Evolutionary conservation across 768 basidiomycete genomes (phyloP).

Genomic region (Coprinopsis marcescibilis): DNA sequence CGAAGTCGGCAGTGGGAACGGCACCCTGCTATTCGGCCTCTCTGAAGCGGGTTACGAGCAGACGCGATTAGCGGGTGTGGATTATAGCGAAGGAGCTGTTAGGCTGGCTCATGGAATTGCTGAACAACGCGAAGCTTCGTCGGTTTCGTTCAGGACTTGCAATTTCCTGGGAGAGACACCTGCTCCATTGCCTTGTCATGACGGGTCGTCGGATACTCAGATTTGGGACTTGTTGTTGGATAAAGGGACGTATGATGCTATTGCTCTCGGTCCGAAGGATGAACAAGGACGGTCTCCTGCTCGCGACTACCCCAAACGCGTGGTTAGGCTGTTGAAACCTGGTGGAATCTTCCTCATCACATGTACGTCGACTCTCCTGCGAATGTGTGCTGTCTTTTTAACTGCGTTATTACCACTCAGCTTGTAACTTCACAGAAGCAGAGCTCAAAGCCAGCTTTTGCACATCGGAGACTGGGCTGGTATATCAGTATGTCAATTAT

Average conservation of each 20-base stretch:
- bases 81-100: slow-evolving; percentile 73
- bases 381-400: background rate
- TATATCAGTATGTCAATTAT: slow-evolving; percentile 50
- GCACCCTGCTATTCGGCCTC: slow-evolving; percentile 67
- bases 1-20: slow-evolving; percentile 81
- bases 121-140: slow-evolving; percentile 29
- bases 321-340: slow-evolving; percentile 51
- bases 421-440: slow-evolving; percentile 82
- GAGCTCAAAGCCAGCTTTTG: slow-evolving; percentile 57
- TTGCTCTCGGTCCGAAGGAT: slow-evolving; percentile 63
- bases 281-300: slow-evolving; percentile 46
- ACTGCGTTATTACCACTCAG: slow-evolving; percentile 23
- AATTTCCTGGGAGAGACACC: slow-evolving; percentile 63
- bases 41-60: slow-evolving; percentile 59
- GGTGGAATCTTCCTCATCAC: slow-evolving; percentile 75
- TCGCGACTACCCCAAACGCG: slow-evolving; percentile 53
- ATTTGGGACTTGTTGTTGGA: slow-evolving; percentile 75
- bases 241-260: slow-evolving; percentile 89
- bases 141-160: slow-evolving; percentile 51
- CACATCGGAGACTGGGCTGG: slow-evolving; percentile 40
- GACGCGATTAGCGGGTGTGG: slow-evolving; percentile 53
- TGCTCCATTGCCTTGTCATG: slow-evolving; percentile 21
- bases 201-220: slow-evolving; percentile 17
- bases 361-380: slow-evolving; percentile 36
- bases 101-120: slow-evolving; percentile 57